Percentiles rank a stretch among this genome's conserved stretches.
Evolutionary conservation across 345 rosid species (phyloP).

Genomic region (Eucalyptus regnans): DNA sequence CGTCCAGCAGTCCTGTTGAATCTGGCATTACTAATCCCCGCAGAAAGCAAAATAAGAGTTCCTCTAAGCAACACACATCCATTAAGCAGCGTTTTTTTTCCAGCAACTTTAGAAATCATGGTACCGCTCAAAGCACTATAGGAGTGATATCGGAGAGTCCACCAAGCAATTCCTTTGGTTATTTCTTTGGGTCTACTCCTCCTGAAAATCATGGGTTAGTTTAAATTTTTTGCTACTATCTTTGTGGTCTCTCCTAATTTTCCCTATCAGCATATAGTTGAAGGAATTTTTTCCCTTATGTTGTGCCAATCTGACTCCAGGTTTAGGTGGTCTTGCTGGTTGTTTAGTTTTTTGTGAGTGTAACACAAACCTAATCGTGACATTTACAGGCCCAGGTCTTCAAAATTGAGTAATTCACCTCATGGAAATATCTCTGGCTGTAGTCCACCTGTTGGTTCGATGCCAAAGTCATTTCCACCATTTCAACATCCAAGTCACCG

Average conservation of each 20-base stretch:
- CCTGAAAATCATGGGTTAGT: constrained; percentile 89
- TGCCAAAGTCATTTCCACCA: constrained; percentile 86
- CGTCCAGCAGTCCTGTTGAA: constrained; percentile 44
- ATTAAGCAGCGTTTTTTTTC: constrained; percentile 74
- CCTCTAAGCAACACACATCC: constrained; percentile 50
- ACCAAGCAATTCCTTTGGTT: constrained; percentile 90
- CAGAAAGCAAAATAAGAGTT: constrained; percentile 55
- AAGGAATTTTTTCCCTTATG: background rate
- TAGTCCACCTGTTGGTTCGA: constrained; percentile 94
- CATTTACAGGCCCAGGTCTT: constrained; percentile 49
- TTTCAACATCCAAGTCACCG: constrained; percentile 98
- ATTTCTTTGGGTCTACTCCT: constrained; percentile 91
- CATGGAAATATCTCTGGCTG: constrained; percentile 58
- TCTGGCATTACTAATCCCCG: constrained; percentile 31
- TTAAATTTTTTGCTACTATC: background rate
- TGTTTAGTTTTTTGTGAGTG: background rate
- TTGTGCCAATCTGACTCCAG: background rate
- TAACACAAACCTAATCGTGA: background rate
- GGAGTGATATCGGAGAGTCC: constrained; percentile 84
- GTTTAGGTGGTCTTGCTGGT: background rate
- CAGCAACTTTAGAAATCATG: constrained; percentile 65
- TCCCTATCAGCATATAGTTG: background rate
- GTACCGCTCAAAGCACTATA: constrained; percentile 28
- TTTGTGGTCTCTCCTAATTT: background rate
- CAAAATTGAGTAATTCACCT: constrained; percentile 76